These are phyloP conservation scores for Adansonia digitata DNA, from an alignment of 345 rosid species.

Conservation along the genomic window DNA sequence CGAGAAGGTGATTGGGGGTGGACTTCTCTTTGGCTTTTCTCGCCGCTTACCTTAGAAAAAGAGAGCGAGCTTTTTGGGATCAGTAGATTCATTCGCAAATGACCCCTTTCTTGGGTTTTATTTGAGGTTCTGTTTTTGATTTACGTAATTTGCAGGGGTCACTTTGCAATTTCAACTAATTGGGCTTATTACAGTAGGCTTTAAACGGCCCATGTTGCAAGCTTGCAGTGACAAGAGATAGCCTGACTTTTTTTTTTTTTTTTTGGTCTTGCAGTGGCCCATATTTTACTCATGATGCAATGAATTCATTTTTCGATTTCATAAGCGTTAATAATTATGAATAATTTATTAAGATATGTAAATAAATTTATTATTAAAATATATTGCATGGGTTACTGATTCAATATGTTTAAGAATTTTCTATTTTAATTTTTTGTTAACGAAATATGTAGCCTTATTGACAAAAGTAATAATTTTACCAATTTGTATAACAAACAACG, in stretches of 20 bases:
- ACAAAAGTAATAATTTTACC: not conserved
- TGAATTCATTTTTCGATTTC: too few relatives aligned
- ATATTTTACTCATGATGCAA: not conserved
- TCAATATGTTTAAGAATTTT: not conserved
- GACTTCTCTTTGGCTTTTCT: slow-evolving; percentile 3
- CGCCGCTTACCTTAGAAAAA: slow-evolving; percentile 3
- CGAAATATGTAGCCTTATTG: not conserved
- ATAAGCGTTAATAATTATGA: too few relatives aligned
- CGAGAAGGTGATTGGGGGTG: not conserved
- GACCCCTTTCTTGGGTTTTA: not conserved
- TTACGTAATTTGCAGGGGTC: not conserved
- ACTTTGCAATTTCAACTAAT: not conserved
- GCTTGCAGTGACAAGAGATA: not conserved
- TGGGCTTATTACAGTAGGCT: not conserved
- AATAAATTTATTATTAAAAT: not conserved
- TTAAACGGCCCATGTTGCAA: not conserved
- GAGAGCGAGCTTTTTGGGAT: not conserved
- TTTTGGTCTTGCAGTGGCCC: too few relatives aligned
- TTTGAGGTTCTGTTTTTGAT: not conserved
- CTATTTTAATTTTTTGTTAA: too few relatives aligned
- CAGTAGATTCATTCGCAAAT: not conserved
- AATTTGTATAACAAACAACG: not conserved
- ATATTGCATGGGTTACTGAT: not conserved
- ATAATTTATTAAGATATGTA: too few relatives aligned
- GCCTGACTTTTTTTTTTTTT: not conserved